phyloP scores from a whole-genome alignment of 2,329 filamentous ascomycete genomes.

The Diaporthe sp. region DNA sequence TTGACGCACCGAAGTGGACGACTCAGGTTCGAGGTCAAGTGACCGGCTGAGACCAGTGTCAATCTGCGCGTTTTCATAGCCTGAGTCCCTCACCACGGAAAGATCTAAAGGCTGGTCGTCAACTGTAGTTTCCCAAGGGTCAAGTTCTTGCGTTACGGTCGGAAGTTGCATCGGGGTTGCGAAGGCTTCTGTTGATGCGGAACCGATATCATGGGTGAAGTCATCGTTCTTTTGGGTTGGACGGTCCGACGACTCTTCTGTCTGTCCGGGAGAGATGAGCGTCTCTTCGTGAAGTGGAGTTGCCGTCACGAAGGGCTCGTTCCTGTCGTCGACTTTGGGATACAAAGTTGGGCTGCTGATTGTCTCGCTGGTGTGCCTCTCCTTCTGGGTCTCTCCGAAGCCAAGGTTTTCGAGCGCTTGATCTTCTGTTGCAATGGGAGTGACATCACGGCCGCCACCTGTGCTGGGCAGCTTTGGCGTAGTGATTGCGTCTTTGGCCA shows the following conservation, averaged over 20 bases:
- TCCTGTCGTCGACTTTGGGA: slow-evolving; percentile 7
- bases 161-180: slow-evolving; percentile 29
- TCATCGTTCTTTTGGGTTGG: neutral
- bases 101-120: slow-evolving; percentile 1
- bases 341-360: slow-evolving; percentile 22
- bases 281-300: neutral
- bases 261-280: neutral
- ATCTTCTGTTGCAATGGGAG: slow-evolving; percentile 19
- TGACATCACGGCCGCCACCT: neutral
- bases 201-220: neutral
- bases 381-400: slow-evolving; percentile 9
- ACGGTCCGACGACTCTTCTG: neutral
- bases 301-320: slow-evolving; percentile 13
- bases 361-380: neutral
- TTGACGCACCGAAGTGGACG: slow-evolving; percentile 35
- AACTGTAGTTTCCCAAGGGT: neutral
- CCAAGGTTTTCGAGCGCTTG: slow-evolving; percentile 33
- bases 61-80: slow-evolving; percentile 41
- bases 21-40: slow-evolving; percentile 24
- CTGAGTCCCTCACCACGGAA: slow-evolving; percentile 1
- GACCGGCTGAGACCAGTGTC: slow-evolving; percentile 34
- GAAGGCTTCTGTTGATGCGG: slow-evolving; percentile 24
- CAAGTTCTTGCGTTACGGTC: neutral
- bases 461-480: neutral
- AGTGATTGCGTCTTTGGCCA: neutral